Evolutionary conservation across 2,329 filamentous ascomycete genomes (phyloP), one percentile per base, ranked within the genome.

Genomic region (Aspergillus aculeatus): DNA sequence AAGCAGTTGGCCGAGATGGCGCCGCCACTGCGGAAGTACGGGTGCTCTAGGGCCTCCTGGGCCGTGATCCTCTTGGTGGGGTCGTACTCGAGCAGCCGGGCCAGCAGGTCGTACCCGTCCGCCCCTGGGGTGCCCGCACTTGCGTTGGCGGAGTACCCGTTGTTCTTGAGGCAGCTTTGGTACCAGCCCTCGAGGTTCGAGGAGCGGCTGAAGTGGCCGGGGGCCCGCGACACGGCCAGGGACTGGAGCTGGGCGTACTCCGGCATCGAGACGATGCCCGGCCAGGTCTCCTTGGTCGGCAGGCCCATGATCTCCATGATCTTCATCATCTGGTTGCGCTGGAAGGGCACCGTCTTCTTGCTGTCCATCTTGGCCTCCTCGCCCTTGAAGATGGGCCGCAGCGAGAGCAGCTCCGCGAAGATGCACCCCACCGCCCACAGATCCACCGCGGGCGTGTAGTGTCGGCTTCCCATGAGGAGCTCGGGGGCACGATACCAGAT

Each of bases 401-500:
- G 80, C 1, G 91, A 93, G 0, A 99, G 80, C 2, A 99, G 82
- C 75, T 99, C 95, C 2, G 95, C 95, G 71, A 99, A 98, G 70
- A 99, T 99, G 75, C 95, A 99, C 0, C 95, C 95, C 0, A 99
- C 88, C 2, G 95, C 95, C 95, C 95, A 99, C 76, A 98, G 87
- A 75, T 99, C 95, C 65, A 99, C 92, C 23, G 95, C 94, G 0
- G 95, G 93, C 0, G 95, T 98, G 78, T 99, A 99, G 75, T 99
- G 95, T n/a, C 91, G 86, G 53, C 89, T 92, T 2, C 95, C 95
- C 3, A 99, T 86, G 1, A 99, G 85, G 4, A 99, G 83, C 75
- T 99, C 95, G 0, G 95, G 95, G 0, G 95, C 95, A 23, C 95
- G 91, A 71, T 99, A 99, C 95, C 95, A 99, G 64, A 99, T 99